Evolutionary conservation across 129 eudicot species (phyloP), one percentile per base, ranked within the genome.

Genomic region (Kitagawia praeruptora): DNA sequence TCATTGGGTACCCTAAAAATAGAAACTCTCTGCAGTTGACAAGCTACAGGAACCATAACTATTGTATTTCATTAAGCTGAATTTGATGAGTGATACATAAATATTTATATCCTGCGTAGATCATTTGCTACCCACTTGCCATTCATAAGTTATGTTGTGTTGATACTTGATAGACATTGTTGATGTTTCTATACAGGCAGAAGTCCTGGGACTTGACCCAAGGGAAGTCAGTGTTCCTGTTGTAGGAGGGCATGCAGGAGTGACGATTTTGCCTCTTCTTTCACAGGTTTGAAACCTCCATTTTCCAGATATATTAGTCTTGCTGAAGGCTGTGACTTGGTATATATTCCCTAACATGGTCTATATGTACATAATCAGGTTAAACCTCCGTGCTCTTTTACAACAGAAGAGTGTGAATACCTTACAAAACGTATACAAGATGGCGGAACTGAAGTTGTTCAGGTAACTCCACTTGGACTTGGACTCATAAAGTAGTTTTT

Each of bases 211-310:
- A 82, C 96, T 92, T 77, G 97, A 92, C 85, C 97, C 96, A 16
- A 82, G 96, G 79, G 96, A 93, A 73, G 97, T 95, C 74, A 81
- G 82, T 69, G 97, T 95, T 75, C 98, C 98, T 4, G 98, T 95
- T 51, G 96, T 95, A 76, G 98, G 98, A 74, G 98, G 98, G 58
- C 98, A 95, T 85, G 98, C 98, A 34, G 98, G 98, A 66, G 91
- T 95, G 46, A 95, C 98, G 25, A 95, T 95, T 82, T 80, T 95
- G 79, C 98, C 98, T 47, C 92, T 95, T 14, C 93, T 95, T 77
- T 95, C 98, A 58, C 97, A 95, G 90, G 96, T 92, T 46, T 42
- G 76, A n/a, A 74, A 51, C 12, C 53, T 31, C 51, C 40, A 37
- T 23, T 3, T 63, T 41, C 58, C 61, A 51, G 40, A 79, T 39